phyloP scores from a whole-genome alignment of 2,329 filamentous ascomycete genomes.

The Phyllosticta citribraziliensis region DNA sequence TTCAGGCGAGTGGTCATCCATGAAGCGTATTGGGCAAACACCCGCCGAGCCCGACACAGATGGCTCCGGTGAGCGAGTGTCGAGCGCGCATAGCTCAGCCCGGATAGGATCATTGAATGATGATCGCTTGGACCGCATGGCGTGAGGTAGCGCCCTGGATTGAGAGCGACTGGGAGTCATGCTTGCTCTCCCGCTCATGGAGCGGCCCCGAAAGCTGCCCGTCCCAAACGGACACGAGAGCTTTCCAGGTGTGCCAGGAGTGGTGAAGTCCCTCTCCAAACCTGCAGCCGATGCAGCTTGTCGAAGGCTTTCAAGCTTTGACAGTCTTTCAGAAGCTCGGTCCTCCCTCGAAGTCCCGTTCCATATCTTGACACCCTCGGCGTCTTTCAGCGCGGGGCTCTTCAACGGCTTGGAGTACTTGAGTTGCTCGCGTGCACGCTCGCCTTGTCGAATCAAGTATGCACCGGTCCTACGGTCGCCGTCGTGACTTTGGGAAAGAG shows the following conservation, averaged over 20 bases:
- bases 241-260: slow-evolving; percentile 68
- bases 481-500: slow-evolving; percentile 25
- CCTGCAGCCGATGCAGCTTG: slow-evolving; percentile 5
- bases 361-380: slow-evolving; percentile 31
- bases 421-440: slow-evolving; percentile 19
- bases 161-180: slow-evolving; percentile 34
- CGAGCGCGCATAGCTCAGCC: slow-evolving; percentile 31
- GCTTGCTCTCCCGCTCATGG: slow-evolving; percentile 35
- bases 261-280: slow-evolving; percentile 85
- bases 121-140: slow-evolving; percentile 28
- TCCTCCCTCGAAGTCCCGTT: slow-evolving; percentile 19
- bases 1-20: slow-evolving; percentile 86
- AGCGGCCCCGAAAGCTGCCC: slow-evolving; percentile 33
- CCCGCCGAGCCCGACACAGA: slow-evolving; percentile 24
- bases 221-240: slow-evolving; percentile 72
- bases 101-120: slow-evolving; percentile 34
- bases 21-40: slow-evolving; percentile 88
- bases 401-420: slow-evolving; percentile 2
- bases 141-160: slow-evolving; percentile 25
- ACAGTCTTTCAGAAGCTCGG: slow-evolving; percentile 6
- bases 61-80: slow-evolving; percentile 37
- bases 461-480: slow-evolving; percentile 24
- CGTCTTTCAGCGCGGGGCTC: slow-evolving; percentile 11
- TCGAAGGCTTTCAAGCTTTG: slow-evolving; percentile 7
- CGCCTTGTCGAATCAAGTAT: slow-evolving; percentile 25